Conservation (phyloP, 2,329 filamentous ascomycete species). For the Trichoderma sp. region DNA sequence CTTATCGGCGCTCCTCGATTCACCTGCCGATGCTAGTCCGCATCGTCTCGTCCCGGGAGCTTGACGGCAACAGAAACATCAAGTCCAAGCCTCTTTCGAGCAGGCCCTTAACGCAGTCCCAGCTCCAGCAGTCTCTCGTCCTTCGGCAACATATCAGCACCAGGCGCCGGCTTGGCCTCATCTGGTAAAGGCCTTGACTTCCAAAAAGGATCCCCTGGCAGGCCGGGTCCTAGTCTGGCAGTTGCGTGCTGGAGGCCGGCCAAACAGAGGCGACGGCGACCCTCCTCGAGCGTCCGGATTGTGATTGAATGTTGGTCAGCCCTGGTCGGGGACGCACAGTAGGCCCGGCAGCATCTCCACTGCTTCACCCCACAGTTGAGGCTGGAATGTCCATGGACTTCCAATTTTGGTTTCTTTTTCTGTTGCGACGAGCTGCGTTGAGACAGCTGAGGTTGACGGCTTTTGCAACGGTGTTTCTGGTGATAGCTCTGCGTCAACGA, state of each 20-base stretch:
- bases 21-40: slow-evolving; percentile 23
- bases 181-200: slow-evolving; percentile 5
- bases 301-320: slow-evolving; percentile 15
- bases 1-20: slow-evolving; percentile 25
- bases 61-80: slow-evolving; percentile 19
- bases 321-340: slow-evolving; percentile 2
- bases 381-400: slow-evolving; percentile 9
- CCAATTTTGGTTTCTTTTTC: too few species aligned
- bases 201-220: slow-evolving; percentile 7
- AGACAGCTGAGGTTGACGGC: too few species aligned
- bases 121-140: background rate
- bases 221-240: slow-evolving; percentile 19
- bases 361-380: slow-evolving; percentile 3
- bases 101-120: background rate
- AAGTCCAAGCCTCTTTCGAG: slow-evolving; percentile 1
- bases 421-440: background rate
- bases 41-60: background rate
- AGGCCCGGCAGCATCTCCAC: slow-evolving; percentile 22
- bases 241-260: slow-evolving; percentile 18
- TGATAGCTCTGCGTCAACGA: background rate
- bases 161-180: slow-evolving; percentile 18
- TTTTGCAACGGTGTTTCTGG: too few species aligned
- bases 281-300: slow-evolving; percentile 17
- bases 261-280: slow-evolving; percentile 13
- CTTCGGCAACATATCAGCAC: background rate